Evolutionary conservation across 176 grass and related monocot species (phyloP).

Genomic region (Carex parvula): DNA sequence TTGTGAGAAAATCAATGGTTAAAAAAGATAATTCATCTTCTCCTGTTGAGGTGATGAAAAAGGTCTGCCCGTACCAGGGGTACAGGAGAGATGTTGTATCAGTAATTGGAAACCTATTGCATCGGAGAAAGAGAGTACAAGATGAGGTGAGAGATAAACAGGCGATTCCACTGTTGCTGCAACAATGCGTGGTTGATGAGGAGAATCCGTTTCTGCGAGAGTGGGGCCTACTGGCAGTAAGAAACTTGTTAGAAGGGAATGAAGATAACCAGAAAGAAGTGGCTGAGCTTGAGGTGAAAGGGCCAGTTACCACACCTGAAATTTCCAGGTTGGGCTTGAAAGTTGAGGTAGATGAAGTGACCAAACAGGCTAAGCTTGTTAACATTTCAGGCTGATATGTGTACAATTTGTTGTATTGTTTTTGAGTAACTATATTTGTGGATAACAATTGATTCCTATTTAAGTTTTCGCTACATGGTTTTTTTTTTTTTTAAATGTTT

Average conservation of each 20-base stretch:
- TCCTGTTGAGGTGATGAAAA: slow-evolving; percentile 30
- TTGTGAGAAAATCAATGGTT: slow-evolving; percentile 65
- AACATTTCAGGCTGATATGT: slow-evolving; percentile 59
- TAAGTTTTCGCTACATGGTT: not conserved
- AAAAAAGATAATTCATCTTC: slow-evolving; percentile 28
- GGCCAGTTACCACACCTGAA: slow-evolving; percentile 65
- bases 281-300: slow-evolving; percentile 68
- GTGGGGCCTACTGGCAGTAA: slow-evolving; percentile 73
- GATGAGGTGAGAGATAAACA: slow-evolving; percentile 61
- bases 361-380: slow-evolving; percentile 53
- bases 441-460: not conserved
- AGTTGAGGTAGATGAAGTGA: slow-evolving; percentile 80
- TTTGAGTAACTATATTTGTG: not conserved
- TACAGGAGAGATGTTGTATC: slow-evolving; percentile 81
- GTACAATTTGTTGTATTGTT: slow-evolving; percentile 15
- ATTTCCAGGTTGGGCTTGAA: slow-evolving; percentile 64
- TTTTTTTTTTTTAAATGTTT: not conserved
- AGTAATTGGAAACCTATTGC: slow-evolving; percentile 70
- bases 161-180: slow-evolving; percentile 61
- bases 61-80: slow-evolving; percentile 80
- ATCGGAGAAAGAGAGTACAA: slow-evolving; percentile 59
- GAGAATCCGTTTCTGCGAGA: slow-evolving; percentile 86
- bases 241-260: slow-evolving; percentile 83
- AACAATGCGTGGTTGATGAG: slow-evolving; percentile 89
- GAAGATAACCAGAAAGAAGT: slow-evolving; percentile 68